These are phyloP conservation scores for Babesia bigemina DNA, from an alignment of 169 alveolate genomes.

Conservation along the genomic window DNA sequence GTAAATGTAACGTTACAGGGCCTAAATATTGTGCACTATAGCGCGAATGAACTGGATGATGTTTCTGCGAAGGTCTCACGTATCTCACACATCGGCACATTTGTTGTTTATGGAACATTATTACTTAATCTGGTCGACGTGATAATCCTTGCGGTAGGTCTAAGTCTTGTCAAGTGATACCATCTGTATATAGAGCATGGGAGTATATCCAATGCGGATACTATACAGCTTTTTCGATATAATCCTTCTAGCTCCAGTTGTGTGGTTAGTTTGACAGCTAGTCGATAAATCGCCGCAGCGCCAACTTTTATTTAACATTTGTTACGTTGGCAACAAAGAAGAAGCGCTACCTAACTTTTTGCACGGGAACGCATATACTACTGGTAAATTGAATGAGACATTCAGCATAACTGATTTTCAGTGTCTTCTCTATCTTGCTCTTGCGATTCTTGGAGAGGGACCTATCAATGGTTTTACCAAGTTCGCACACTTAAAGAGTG, in stretches of 20 bases:
- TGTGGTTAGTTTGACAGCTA: constrained; percentile 17
- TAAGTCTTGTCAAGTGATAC: background rate
- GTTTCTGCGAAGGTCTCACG: background rate
- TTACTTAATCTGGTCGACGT: constrained; percentile 20
- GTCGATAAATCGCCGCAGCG: constrained; percentile 4
- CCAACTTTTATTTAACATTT: constrained; percentile 17
- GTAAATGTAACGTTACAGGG: constrained; percentile 7
- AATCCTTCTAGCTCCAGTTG: constrained; percentile 26
- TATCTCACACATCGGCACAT: constrained; percentile 15
- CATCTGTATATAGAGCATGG: constrained; percentile 16
- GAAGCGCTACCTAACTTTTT: background rate
- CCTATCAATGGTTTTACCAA: constrained; percentile 44
- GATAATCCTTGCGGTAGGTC: constrained; percentile 42
- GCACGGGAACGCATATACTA: background rate
- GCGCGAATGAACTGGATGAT: constrained; percentile 11
- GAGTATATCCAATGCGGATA: constrained; percentile 20
- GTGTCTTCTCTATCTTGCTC: constrained; percentile 18
- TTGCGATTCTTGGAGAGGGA: constrained; percentile 40
- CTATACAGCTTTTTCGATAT: constrained; percentile 42
- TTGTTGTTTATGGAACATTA: constrained; percentile 18
- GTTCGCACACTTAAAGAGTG: constrained; percentile 1
- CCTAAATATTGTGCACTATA: constrained; percentile 39
- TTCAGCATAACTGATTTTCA: background rate
- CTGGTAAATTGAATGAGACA: constrained; percentile 10
- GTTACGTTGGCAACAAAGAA: constrained; percentile 15